These are phyloP conservation scores for Elasticomyces elasticus DNA, from an alignment of 495 filamentous ascomycete genomes.

Conservation along the genomic window DNA sequence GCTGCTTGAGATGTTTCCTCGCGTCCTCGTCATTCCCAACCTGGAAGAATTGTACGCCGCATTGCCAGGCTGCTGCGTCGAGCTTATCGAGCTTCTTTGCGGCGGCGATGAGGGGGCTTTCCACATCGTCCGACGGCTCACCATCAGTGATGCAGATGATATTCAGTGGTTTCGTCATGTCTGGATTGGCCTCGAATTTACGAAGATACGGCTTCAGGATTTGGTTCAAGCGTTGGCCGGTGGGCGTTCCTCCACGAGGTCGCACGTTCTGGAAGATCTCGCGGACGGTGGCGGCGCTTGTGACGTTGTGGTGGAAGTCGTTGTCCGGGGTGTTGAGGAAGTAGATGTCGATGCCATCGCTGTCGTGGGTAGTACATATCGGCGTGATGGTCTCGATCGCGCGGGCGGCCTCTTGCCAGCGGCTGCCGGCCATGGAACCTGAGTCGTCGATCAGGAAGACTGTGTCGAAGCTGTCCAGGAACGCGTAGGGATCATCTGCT, in stretches of 20 bases:
- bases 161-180: conserved; percentile 70
- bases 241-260: conserved; percentile 62
- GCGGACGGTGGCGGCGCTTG: conserved; percentile 40
- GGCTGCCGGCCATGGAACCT: conserved; percentile 67
- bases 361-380: conserved; percentile 73
- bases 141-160: conserved; percentile 94
- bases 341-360: conserved; percentile 87
- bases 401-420: conserved; percentile 65
- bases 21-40: conserved; percentile 68
- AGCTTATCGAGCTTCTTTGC: conserved; percentile 63
- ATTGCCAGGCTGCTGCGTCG: conserved; percentile 69
- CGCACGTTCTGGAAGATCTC: conserved; percentile 56
- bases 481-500: conserved; percentile 63
- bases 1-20: conserved; percentile 50
- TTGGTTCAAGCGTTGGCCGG: conserved; percentile 58
- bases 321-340: conserved; percentile 64
- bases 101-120: conserved; percentile 54
- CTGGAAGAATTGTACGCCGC: conserved; percentile 96
- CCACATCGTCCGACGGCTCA: conserved; percentile 69
- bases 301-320: conserved; percentile 47
- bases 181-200: conserved; percentile 31
- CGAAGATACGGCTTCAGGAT: conserved; percentile 66
- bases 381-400: conserved; percentile 72
- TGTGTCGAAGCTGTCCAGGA: conserved; percentile 82
- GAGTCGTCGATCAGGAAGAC: conserved; percentile 92